Percentiles rank a stretch among this genome's conserved stretches.
Evolutionary conservation across 306 rosid species (phyloP).

Genomic region (Prunus armeniaca): DNA sequence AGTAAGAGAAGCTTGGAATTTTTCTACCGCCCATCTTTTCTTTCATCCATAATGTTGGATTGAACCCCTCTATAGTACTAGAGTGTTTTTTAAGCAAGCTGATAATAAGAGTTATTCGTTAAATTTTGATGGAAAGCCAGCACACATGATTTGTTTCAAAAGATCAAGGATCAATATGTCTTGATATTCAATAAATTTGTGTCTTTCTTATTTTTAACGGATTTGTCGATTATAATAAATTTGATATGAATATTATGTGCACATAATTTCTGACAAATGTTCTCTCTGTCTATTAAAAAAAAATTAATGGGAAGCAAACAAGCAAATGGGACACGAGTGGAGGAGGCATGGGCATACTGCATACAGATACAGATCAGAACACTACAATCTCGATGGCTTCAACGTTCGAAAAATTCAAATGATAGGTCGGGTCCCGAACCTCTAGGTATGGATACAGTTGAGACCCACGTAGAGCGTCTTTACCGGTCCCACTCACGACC

Average conservation of each 20-base stretch:
- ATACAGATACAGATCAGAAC: not conserved
- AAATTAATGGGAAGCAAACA: not conserved
- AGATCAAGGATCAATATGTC: no score
- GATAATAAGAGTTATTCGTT: not conserved
- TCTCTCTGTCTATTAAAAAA: not conserved
- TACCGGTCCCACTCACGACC: constrained; percentile 38
- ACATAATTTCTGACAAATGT: not conserved
- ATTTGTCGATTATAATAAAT: not conserved
- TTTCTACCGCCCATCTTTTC: no score
- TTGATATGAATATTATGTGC: not conserved
- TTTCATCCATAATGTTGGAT: not conserved
- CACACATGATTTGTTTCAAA: not conserved
- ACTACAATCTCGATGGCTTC: not conserved
- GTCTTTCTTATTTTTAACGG: no score
- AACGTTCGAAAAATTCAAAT: constrained; percentile 82
- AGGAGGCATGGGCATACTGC: not conserved
- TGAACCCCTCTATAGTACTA: not conserved
- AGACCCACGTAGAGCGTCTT: constrained; percentile 54
- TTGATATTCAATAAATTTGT: no score
- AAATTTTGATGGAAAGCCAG: not conserved
- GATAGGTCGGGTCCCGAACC: constrained; percentile 37
- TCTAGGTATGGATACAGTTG: constrained; percentile 26
- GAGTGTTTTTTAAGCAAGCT: no score
- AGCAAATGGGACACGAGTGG: not conserved
- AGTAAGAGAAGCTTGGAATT: not conserved